Conservation (phyloP, 345 rosid species). For the Acer yangbiense region DNA sequence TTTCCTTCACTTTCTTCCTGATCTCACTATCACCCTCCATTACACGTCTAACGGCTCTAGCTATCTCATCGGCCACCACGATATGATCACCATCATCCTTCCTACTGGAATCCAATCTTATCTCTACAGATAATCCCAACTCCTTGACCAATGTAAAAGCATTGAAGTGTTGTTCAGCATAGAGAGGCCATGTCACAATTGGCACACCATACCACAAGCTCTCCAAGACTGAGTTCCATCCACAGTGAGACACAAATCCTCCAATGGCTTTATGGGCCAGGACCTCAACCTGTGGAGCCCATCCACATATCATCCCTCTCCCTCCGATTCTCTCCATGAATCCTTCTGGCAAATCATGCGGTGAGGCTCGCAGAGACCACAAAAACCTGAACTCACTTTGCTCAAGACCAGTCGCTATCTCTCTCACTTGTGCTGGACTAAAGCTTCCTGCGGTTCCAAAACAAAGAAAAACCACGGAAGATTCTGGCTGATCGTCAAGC, state of each 20-base stretch:
- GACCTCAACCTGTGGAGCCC: conserved; percentile 50
- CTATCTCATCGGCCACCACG: conserved; percentile 47
- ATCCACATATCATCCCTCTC: conserved; percentile 31
- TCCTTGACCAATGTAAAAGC: conserved; percentile 50
- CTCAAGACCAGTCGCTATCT: too few species aligned
- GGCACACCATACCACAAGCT: conserved; percentile 53
- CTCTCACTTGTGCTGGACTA: too few species aligned
- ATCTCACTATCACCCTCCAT: not conserved
- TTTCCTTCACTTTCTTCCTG: not conserved
- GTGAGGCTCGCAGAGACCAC: too few species aligned
- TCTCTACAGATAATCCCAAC: conserved; percentile 35
- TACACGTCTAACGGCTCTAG: conserved; percentile 20
- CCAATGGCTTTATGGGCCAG: conserved; percentile 37
- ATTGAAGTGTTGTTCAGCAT: conserved; percentile 51
- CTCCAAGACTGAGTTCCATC: conserved; percentile 54
- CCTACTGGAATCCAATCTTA: conserved; percentile 32
- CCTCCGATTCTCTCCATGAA: conserved; percentile 26
- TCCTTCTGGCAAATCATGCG: conserved; percentile 12
- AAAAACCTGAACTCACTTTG: too few species aligned
- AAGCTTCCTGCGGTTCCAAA: too few species aligned
- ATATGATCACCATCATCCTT: not conserved
- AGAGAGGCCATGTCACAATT: conserved; percentile 48
- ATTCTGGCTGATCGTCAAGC: too few species aligned
- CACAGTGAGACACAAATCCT: conserved; percentile 54
- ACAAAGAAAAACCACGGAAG: too few species aligned